phyloP scores from a whole-genome alignment of 306 rosid species.

The Echinosophora koreensis region DNA sequence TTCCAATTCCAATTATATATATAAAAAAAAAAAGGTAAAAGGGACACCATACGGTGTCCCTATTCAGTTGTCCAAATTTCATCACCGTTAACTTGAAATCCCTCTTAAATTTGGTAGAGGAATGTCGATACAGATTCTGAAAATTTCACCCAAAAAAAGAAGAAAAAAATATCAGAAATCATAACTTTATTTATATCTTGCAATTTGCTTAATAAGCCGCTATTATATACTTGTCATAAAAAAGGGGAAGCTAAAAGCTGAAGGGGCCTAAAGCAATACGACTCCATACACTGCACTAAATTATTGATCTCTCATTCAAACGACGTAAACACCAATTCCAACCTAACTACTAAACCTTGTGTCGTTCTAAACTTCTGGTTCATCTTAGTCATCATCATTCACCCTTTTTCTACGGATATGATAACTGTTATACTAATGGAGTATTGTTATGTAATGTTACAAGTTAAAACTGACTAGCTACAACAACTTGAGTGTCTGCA shows the following conservation, averaged over 20 bases:
- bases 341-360: not conserved
- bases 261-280: not conserved
- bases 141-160: too few species aligned
- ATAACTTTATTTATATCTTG: not conserved
- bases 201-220: conserved; percentile 14
- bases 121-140: not conserved
- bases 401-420: too few species aligned
- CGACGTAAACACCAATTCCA: not conserved
- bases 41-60: too few species aligned
- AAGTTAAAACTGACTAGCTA: too few species aligned
- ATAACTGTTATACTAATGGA: not conserved
- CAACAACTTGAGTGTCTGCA: too few species aligned
- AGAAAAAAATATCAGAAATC: too few species aligned
- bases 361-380: too few species aligned
- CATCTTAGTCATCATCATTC: not conserved
- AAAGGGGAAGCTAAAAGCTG: conserved; percentile 9
- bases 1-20: too few species aligned
- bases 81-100: too few species aligned
- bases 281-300: not conserved
- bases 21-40: too few species aligned
- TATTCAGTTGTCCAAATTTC: too few species aligned
- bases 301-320: not conserved
- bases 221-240: not conserved
- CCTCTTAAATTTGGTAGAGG: not conserved
- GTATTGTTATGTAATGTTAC: too few species aligned